Percentiles rank a stretch among this genome's conserved stretches.
These are phyloP conservation scores for Penicillium cinerascens DNA, from an alignment of 495 filamentous ascomycete genomes.

Conservation along the genomic window DNA sequence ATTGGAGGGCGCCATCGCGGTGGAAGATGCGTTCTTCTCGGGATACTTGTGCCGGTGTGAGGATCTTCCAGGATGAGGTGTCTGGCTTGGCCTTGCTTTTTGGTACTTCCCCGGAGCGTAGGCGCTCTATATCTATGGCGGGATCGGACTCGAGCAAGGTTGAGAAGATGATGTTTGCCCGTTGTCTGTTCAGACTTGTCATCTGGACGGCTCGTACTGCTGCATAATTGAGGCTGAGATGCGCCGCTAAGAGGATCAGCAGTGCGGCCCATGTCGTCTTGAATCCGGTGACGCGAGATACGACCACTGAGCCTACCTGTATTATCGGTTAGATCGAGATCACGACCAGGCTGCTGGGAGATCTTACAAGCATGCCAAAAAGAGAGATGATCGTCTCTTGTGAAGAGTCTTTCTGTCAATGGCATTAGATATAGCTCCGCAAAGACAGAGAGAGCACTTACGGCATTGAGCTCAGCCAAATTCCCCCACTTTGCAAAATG, in stretches of 20 bases:
- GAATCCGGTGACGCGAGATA: slow-evolving; percentile 68
- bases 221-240: slow-evolving; percentile 78
- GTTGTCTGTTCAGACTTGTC: slow-evolving; percentile 82
- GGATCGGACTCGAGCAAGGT: slow-evolving; percentile 48
- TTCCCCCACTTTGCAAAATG: slow-evolving; percentile 92
- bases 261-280: slow-evolving; percentile 73
- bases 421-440: not conserved
- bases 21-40: slow-evolving; percentile 69
- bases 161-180: slow-evolving; percentile 76
- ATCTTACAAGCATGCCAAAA: slow-evolving; percentile 75
- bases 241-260: slow-evolving; percentile 64
- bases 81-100: not conserved
- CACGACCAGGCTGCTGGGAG: not conserved
- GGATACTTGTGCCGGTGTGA: slow-evolving; percentile 62
- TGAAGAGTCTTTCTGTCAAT: slow-evolving; percentile 77
- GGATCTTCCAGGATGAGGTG: slow-evolving; percentile 25
- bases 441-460: slow-evolving; percentile 34
- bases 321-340: not conserved
- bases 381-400: slow-evolving; percentile 95
- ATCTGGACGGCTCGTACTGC: slow-evolving; percentile 83
- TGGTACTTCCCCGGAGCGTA: not conserved
- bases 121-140: slow-evolving; percentile 3
- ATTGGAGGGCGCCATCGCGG: slow-evolving; percentile 56
- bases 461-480: slow-evolving; percentile 87
- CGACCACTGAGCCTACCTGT: slow-evolving; percentile 73